A percentile compares a stretch with the other conserved stretches of the same genome.
These are phyloP conservation scores for Allium fistulosum DNA, from an alignment of 106 monocot species.

Conservation along the genomic window DNA sequence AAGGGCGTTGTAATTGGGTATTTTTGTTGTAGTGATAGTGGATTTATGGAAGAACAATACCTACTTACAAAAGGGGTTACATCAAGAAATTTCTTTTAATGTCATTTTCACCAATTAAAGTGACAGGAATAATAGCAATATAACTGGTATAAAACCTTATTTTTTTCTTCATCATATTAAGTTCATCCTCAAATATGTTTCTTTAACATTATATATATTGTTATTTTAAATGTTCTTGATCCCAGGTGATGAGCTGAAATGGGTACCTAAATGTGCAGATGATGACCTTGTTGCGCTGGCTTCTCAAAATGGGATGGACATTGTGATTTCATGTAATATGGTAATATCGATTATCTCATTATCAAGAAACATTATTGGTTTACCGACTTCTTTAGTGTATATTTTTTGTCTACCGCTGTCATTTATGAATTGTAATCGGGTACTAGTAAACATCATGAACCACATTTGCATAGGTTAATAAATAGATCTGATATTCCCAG, in stretches of 20 bases:
- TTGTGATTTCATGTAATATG: slow-evolving; percentile 72
- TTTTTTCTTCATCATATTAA: neutral
- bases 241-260: slow-evolving; percentile 86
- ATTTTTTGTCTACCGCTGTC: no score
- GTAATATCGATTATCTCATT: no score
- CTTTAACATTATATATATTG: no score
- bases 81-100: slow-evolving; percentile 95
- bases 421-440: no score
- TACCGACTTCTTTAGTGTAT: no score
- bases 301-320: slow-evolving; percentile 91
- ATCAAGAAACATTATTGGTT: no score
- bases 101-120: slow-evolving; percentile 81
- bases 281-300: slow-evolving; percentile 88
- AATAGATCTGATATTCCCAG: no score
- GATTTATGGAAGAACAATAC: slow-evolving; percentile 81
- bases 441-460: no score
- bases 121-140: slow-evolving; percentile 91
- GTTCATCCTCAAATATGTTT: neutral
- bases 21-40: no score
- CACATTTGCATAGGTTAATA: no score
- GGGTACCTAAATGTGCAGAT: slow-evolving; percentile 74
- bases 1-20: no score
- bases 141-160: slow-evolving; percentile 86
- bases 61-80: slow-evolving; percentile 68
- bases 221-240: slow-evolving; percentile 29